Evolutionary conservation across 2,329 filamentous ascomycete genomes (phyloP).

Genomic region (Teratosphaeria nubilosa): DNA sequence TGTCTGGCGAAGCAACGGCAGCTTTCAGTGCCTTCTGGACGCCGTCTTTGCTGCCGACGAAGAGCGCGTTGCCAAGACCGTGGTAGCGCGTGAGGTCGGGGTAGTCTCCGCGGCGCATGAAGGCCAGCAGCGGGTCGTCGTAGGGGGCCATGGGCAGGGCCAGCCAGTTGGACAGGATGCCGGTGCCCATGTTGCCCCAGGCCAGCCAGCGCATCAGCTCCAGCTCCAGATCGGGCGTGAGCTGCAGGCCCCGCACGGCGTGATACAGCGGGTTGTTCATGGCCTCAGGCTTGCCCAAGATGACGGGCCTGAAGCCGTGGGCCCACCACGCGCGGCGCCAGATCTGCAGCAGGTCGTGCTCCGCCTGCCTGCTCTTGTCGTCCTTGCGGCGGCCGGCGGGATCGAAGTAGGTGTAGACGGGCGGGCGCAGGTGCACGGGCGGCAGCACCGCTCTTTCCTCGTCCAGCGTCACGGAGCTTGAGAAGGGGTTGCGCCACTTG

Average conservation of each 20-base stretch:
- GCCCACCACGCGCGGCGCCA: slow-evolving; percentile 97
- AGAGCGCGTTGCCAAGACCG: slow-evolving; percentile 58
- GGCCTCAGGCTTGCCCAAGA: slow-evolving; percentile 70
- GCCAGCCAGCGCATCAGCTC: slow-evolving; percentile 81
- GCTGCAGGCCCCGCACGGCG: slow-evolving; percentile 52
- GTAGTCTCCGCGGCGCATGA: slow-evolving; percentile 66
- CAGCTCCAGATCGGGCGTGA: slow-evolving; percentile 52
- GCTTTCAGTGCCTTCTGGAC: slow-evolving; percentile 34
- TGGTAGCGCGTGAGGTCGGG: slow-evolving; percentile 65
- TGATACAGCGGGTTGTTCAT: slow-evolving; percentile 72
- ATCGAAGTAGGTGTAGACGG: slow-evolving; percentile 90
- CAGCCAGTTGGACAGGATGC: slow-evolving; percentile 68
- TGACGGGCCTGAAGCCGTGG: slow-evolving; percentile 76
- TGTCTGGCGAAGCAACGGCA: slow-evolving; percentile 35
- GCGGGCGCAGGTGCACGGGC: slow-evolving; percentile 56
- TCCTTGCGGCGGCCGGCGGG: slow-evolving; percentile 50
- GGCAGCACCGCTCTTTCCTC: slow-evolving; percentile 77
- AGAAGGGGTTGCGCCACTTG: slow-evolving; percentile 87
- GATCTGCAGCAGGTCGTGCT: slow-evolving; percentile 68
- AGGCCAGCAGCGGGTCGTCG: slow-evolving; percentile 61
- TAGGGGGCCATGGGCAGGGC: slow-evolving; percentile 72
- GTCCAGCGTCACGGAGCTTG: slow-evolving; percentile 66
- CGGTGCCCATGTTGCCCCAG: slow-evolving; percentile 83
- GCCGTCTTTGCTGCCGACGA: slow-evolving; percentile 54
- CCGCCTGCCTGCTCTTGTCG: slow-evolving; percentile 55